phyloP scores from a whole-genome alignment of 2,329 filamentous ascomycete genomes.

The Lecanicillium sp. region DNA sequence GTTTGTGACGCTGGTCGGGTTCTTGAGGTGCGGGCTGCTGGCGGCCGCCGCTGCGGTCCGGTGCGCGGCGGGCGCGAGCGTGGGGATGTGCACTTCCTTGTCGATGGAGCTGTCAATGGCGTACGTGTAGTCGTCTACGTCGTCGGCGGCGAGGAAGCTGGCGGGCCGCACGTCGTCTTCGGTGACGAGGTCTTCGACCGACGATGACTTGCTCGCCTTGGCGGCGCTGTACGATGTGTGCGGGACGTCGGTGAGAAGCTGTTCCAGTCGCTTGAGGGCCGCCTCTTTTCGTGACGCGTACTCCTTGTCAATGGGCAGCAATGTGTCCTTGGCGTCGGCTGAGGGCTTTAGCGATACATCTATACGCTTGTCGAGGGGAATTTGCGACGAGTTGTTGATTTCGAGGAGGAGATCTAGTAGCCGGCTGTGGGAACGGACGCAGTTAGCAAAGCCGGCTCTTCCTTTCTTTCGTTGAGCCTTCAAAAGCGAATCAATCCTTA shows the following conservation, averaged over 20 bases:
- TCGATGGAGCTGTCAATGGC: constrained; percentile 50
- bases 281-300: constrained; percentile 31
- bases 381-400: constrained; percentile 75
- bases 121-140: constrained; percentile 67
- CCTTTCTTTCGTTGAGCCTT: too few relatives aligned
- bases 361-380: constrained; percentile 67
- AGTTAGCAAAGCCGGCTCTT: constrained; percentile 16
- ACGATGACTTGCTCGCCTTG: constrained; percentile 54
- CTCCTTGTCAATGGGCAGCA: constrained; percentile 23
- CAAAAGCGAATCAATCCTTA: constrained; percentile 36
- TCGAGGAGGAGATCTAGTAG: constrained; percentile 83
- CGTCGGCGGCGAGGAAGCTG: constrained; percentile 59
- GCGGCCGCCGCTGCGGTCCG: constrained; percentile 25
- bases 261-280: constrained; percentile 39
- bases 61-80: constrained; percentile 43
- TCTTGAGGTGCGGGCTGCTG: constrained; percentile 42
- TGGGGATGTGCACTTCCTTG: constrained; percentile 34
- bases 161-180: constrained; percentile 50
- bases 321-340: constrained; percentile 28
- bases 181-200: constrained; percentile 40
- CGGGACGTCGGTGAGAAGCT: constrained; percentile 45
- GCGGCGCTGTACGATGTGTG: constrained; percentile 45
- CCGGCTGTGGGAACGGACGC: constrained; percentile 50
- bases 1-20: constrained; percentile 89
- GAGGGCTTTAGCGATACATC: constrained; percentile 51